Evolutionary conservation across 768 basidiomycete species (phyloP).

Genomic region (Amanita phalloides): DNA sequence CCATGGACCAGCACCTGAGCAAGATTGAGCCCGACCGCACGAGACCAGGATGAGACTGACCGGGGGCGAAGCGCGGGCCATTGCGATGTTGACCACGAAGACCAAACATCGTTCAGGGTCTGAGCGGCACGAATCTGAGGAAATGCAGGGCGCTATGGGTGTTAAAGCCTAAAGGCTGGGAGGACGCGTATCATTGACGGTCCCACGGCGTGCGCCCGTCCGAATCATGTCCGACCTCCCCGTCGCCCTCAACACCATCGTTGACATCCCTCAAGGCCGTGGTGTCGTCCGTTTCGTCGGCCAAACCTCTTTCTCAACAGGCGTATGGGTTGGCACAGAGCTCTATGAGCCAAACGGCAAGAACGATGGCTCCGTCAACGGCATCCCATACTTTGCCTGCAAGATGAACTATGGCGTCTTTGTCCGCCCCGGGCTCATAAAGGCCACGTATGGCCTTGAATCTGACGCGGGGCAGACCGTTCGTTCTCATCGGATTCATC

Average conservation of each 20-base stretch:
- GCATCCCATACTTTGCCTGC: slow-evolving; percentile 75
- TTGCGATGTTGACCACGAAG: slow-evolving; percentile 11
- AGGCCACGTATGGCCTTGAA: slow-evolving; percentile 40
- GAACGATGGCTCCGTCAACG: slow-evolving; percentile 89
- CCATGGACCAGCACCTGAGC: slow-evolving; percentile 24
- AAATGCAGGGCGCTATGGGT: not conserved
- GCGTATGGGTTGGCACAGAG: slow-evolving; percentile 95
- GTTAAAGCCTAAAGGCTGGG: no score
- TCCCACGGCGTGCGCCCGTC: not conserved
- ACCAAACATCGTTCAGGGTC: slow-evolving; percentile 2
- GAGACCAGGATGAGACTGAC: slow-evolving; percentile 10
- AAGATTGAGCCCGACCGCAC: not conserved
- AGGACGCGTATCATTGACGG: not conserved
- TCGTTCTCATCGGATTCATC: not conserved
- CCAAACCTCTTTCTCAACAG: slow-evolving; percentile 69
- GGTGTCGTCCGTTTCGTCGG: slow-evolving; percentile 86
- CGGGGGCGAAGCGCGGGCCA: slow-evolving; percentile 17
- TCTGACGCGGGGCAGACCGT: slow-evolving; percentile 18
- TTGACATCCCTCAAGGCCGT: slow-evolving; percentile 68
- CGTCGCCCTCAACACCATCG: slow-evolving; percentile 53
- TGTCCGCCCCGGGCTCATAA: slow-evolving; percentile 79
- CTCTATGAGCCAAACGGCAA: slow-evolving; percentile 78
- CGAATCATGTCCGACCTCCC: slow-evolving; percentile 13
- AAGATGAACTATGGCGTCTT: slow-evolving; percentile 76
- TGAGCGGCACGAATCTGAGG: not conserved